These are phyloP conservation scores for Xylariaceae sp. DNA, from an alignment of 2,329 filamentous ascomycete genomes.

Conservation along the genomic window DNA sequence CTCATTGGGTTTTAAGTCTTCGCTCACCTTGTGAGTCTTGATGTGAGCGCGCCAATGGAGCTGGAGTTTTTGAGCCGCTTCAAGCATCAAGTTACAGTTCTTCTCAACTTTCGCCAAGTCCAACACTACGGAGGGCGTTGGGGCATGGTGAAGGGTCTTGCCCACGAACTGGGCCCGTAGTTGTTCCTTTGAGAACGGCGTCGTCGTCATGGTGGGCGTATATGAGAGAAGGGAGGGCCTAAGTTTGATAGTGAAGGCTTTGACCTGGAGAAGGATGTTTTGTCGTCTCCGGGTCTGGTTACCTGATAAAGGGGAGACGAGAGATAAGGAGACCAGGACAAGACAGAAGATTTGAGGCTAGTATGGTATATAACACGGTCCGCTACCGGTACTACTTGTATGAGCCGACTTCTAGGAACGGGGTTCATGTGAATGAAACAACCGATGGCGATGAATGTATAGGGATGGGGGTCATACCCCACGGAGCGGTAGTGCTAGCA, in stretches of 20 bases:
- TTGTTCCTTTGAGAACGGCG: slow-evolving; percentile 31
- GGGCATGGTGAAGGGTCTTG: slow-evolving; percentile 53
- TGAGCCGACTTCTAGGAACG: background rate
- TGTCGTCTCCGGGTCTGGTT: background rate
- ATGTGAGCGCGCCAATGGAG: slow-evolving; percentile 71
- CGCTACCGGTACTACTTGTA: background rate
- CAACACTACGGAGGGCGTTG: slow-evolving; percentile 62
- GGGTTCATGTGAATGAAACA: background rate
- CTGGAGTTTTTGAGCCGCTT: slow-evolving; percentile 51
- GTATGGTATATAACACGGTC: background rate
- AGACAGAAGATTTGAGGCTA: background rate
- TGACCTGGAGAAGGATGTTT: background rate
- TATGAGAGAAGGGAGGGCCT: background rate
- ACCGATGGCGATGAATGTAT: background rate
- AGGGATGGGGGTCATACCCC: slow-evolving; percentile 14
- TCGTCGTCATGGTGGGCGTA: slow-evolving; percentile 17
- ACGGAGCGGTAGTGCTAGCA: background rate
- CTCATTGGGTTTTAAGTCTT: slow-evolving; percentile 17
- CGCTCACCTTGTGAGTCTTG: slow-evolving; percentile 73
- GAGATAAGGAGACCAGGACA: background rate
- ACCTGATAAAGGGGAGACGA: background rate
- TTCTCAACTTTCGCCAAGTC: slow-evolving; percentile 59
- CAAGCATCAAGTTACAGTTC: slow-evolving; percentile 68
- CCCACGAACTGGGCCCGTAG: slow-evolving; percentile 48
- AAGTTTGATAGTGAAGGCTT: background rate